phyloP scores from a whole-genome alignment of 805 yeast genomes.

The Candida taoyuanica region DNA sequence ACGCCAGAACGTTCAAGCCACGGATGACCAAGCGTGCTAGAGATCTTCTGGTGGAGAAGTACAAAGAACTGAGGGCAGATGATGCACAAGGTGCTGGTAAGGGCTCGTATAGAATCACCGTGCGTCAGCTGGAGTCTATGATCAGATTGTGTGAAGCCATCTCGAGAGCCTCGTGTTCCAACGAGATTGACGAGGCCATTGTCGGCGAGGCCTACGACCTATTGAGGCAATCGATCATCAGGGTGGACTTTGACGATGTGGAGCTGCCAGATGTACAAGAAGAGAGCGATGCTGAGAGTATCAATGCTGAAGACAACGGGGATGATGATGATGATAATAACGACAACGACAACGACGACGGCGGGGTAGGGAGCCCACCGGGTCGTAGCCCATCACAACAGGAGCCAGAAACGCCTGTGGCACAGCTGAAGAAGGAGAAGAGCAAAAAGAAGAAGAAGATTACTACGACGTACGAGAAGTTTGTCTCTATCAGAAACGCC shows the following conservation, averaged over 20 bases:
- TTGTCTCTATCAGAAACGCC: constrained; percentile 76
- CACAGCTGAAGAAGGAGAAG: constrained; percentile 7
- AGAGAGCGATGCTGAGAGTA: constrained; percentile 23
- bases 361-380: too few species aligned
- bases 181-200: constrained; percentile 66
- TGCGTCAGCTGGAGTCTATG: constrained; percentile 93
- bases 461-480: constrained; percentile 78
- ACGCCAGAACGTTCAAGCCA: constrained; percentile 92
- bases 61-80: constrained; percentile 80
- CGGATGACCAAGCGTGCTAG: constrained; percentile 78
- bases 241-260: constrained; percentile 91
- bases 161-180: constrained; percentile 85
- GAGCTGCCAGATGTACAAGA: constrained; percentile 85
- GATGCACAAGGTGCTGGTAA: constrained; percentile 88
- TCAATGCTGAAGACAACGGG: constrained; percentile 36
- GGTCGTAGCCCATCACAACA: too few species aligned
- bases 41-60: constrained; percentile 66
- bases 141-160: constrained; percentile 92
- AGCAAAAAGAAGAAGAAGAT: constrained; percentile 33
- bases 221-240: constrained; percentile 83
- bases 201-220: constrained; percentile 93
- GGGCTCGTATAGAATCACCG: constrained; percentile 90
- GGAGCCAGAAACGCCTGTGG: constrained; percentile 1
- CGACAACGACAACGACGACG: constrained; percentile 10
- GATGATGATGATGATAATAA: constrained; percentile 6